Conservation (phyloP, 164 flowering plant genomes). For the Vitis rupestris region DNA sequence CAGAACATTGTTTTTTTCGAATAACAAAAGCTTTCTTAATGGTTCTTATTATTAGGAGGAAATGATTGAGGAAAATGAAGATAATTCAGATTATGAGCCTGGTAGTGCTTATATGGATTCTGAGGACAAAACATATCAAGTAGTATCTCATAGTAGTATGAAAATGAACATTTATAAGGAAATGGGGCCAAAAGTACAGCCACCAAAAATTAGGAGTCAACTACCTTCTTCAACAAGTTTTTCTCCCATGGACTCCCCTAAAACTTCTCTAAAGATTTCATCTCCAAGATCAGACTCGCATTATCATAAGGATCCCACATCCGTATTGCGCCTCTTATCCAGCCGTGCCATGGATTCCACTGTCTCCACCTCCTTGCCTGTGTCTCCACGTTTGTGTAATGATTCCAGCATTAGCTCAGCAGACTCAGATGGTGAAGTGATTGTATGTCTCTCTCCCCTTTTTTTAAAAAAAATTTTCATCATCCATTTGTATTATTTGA, state of each 20-base stretch:
- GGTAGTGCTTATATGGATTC: conserved; percentile 23
- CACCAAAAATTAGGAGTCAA: conserved; percentile 11
- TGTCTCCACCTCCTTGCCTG: conserved; percentile 33
- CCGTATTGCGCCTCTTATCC: conserved; percentile 51
- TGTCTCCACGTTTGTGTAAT: conserved; percentile 31
- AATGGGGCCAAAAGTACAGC: conserved; percentile 13
- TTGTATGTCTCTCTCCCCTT: conserved; percentile 32
- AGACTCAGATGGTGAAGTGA: conserved; percentile 48
- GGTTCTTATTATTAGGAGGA: conserved; percentile 26
- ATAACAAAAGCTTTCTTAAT: conserved; percentile 7
- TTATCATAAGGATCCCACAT: conserved; percentile 26
- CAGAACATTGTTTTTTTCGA: background rate
- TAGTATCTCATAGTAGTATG: conserved; percentile 16
- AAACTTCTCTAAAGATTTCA: conserved; percentile 32
- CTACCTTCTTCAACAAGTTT: conserved; percentile 30
- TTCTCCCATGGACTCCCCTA: conserved; percentile 51
- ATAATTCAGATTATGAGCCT: conserved; percentile 31
- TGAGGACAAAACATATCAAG: conserved; percentile 15
- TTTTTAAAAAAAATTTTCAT: too few species aligned
- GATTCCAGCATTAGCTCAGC: conserved; percentile 36
- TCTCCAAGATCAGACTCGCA: conserved; percentile 34
- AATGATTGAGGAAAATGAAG: conserved; percentile 37
- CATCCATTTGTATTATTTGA: background rate
- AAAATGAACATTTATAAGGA: conserved; percentile 18
- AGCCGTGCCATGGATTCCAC: conserved; percentile 26